Evolutionary conservation across 2,329 filamentous ascomycete species (phyloP), one percentile per base, ranked within the genome.

Genomic region (Kalaharituber pfeilii): DNA sequence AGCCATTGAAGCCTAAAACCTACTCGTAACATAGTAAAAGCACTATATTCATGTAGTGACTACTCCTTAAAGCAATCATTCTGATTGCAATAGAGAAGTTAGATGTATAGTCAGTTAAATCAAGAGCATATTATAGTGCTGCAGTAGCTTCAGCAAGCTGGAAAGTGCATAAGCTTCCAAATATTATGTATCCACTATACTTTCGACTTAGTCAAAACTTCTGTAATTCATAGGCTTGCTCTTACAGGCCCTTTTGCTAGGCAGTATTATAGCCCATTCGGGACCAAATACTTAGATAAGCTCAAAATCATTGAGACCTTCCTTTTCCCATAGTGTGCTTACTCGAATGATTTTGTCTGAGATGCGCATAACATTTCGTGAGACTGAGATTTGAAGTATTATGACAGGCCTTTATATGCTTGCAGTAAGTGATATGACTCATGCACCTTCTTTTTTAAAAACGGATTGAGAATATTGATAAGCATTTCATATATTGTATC

Each of bases 11-110:
- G 64, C 1, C 64, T 60, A 20, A 68, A 56, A 0, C 77, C 77
- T 1, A 73, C 62, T 0, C 73, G 69, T 2, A 81, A 58, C 0
- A 70, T 62, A 0, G 69, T 67, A n/a, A 80, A 70, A 0, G 71
- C 67, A 51, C 75, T 73, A 62, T 72, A 81, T 52, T 82, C 77
- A 0, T 73, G 71, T 0, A 78, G 55, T 0, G 72, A 68, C 55
- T 82, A 66, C 25, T 71, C 60, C 0, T 53, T 8, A 0, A 78
- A 76, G 50, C 76, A 79, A 0, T 63, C 50, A 0, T 60, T 65
- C 54, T 78, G 75, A 1, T 62, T 65, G 78, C 70, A 13, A 82
- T 70, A 0, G 76, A 71, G 0, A 68, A 59, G 54, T 84, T 83
- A 0, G 74, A 67, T 44, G 61, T 29, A 64, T 69, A 49, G 45